A percentile compares a stretch with the other conserved stretches of the same genome.
phyloP scores from a whole-genome alignment of 1,284 basidiomycete genomes.

The Ceratobasidium sp. region DNA sequence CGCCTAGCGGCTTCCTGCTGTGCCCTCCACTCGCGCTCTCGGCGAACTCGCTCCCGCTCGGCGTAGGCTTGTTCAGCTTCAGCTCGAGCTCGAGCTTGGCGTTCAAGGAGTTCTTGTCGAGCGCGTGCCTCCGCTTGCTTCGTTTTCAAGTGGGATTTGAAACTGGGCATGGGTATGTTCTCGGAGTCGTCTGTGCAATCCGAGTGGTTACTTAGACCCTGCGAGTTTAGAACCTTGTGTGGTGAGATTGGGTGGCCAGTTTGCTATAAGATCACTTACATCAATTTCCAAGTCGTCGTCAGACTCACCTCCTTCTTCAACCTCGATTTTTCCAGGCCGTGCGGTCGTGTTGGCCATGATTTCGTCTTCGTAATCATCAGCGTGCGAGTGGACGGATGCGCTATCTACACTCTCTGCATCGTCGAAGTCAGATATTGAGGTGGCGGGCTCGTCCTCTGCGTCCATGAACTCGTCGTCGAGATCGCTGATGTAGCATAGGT shows the following conservation, averaged over 20 bases:
- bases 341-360: not conserved
- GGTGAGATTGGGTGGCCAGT: not conserved
- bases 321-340: conserved; percentile 30
- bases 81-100: conserved; percentile 33
- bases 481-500: conserved; percentile 35
- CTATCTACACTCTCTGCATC: conserved; percentile 13
- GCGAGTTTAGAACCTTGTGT: not conserved
- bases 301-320: conserved; percentile 35
- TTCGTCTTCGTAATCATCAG: conserved; percentile 20
- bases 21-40: conserved; percentile 34
- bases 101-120: conserved; percentile 8
- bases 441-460: conserved; percentile 17
- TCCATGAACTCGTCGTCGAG: conserved; percentile 41
- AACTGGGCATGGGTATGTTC: not conserved
- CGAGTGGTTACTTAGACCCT: conserved; percentile 37
- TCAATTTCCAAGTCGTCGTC: conserved; percentile 36
- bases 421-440: conserved; percentile 16
- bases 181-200: conserved; percentile 27
- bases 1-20: conserved; percentile 31
- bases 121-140: conserved; percentile 4
- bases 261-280: not conserved
- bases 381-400: not conserved
- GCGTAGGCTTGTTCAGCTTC: conserved; percentile 30
- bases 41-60: conserved; percentile 23
- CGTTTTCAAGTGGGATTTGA: conserved; percentile 15